Evolutionary conservation across 169 alveolate genomes (phyloP), one percentile per base, ranked within the genome.

Genomic region (Theileria annulata): DNA sequence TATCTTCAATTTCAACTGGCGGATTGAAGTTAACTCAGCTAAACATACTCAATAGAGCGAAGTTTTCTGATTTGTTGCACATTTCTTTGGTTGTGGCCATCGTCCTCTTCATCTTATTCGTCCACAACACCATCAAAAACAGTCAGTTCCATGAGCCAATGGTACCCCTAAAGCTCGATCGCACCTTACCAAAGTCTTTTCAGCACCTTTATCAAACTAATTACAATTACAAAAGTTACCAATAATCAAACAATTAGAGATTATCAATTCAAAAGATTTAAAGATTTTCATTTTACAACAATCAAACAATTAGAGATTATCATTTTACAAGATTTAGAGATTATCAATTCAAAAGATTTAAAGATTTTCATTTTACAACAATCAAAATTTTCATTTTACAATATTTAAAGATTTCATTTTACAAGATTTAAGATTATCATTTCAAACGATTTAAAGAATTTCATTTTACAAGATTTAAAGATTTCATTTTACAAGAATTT

Each of bases 121-220:
- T 82, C 54, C 77, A 82, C 72, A 72, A 76, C 23, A 42, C 70
- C 1, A 67, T 72, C 67, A 42, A 79, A 12, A 58, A 37, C 63
- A 8, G 47, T 33, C 68, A 67, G 60, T 80, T 63, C 82, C 75
- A 67, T 62, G 83, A 82, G 64, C 79, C 81, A 30, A 75, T 85
- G 48, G 89, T 72, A 51, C 89, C 89, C 58, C 67, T 82, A 3
- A 75, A 82, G 75, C 51, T 82, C 28, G 89, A 82, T 75, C 67
- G 89, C 21, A 54, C 51, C 9, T 33, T 82, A 27, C 89, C 89
- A 8, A 82, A 82, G 42, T 84, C 77, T 27, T 82, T 82, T 58
- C 86, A 82, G 59, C 48, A 64, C 69, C 71, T 82, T 19, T 35
- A 82, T 70, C 84, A 82, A 60, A 35, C 86, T 15, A 75, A 74